Conservation (phyloP, 306 rosid species). For the Pterocarpus macrocarpus region DNA sequence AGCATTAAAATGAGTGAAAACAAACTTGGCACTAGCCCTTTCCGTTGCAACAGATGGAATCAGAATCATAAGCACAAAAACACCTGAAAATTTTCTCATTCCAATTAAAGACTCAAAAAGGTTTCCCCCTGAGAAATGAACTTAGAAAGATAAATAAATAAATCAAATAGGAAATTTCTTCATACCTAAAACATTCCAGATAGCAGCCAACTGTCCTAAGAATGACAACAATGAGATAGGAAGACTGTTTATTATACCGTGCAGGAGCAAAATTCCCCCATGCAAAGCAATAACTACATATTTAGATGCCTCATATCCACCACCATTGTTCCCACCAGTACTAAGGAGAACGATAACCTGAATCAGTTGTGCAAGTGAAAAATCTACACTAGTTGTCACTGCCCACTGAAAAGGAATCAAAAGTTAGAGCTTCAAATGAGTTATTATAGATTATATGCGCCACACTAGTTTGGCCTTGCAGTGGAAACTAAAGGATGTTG, state of each 20-base stretch:
- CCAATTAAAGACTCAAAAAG: conserved; percentile 42
- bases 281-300: conserved; percentile 77
- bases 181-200: conserved; percentile 88
- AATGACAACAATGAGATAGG: conserved; percentile 81
- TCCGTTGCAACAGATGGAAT: conserved; percentile 83
- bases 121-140: conserved; percentile 19
- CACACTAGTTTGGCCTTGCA: too few species aligned
- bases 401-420: conserved; percentile 84
- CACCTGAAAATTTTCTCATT: conserved; percentile 62
- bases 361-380: conserved; percentile 86
- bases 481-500: conserved; percentile 48
- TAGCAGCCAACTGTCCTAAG: conserved; percentile 90
- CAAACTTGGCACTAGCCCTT: conserved; percentile 84
- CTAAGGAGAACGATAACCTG: conserved; percentile 92
- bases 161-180: conserved; percentile 28
- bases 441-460: conserved; percentile 35
- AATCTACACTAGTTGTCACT: conserved; percentile 91
- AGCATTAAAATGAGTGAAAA: conserved; percentile 91
- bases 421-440: conserved; percentile 42
- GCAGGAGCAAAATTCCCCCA: conserved; percentile 77
- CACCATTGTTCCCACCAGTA: conserved; percentile 88
- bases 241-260: conserved; percentile 85
- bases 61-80: conserved; percentile 83
- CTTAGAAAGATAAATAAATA: not conserved
- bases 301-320: conserved; percentile 81